Evolutionary conservation across 2,329 filamentous ascomycete species (phyloP).

Genomic region (Phaeosphaeria sp.): DNA sequence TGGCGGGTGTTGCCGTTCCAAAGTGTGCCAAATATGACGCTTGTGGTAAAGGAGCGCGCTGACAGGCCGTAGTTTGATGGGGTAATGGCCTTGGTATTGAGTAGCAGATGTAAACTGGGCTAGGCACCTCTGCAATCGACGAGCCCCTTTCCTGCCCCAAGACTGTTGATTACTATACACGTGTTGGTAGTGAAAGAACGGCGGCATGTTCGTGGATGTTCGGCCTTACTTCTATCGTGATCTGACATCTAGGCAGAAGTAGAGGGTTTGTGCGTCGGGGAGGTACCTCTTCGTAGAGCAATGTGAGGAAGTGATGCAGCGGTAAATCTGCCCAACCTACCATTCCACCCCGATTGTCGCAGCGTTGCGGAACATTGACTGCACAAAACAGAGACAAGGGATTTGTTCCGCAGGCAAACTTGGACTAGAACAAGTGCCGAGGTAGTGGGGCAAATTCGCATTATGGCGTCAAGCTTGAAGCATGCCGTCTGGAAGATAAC

Average conservation of each 20-base stretch:
- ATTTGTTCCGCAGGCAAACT: neutral
- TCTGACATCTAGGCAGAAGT: neutral
- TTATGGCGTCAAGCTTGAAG: neutral
- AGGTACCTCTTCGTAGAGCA: too few species aligned
- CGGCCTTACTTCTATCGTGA: neutral
- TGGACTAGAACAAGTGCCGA: conserved; percentile 1
- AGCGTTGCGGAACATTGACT: neutral
- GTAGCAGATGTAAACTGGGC: neutral
- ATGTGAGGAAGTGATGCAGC: too few species aligned
- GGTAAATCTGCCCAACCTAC: too few species aligned
- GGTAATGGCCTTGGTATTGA: neutral
- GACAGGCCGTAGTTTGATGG: neutral
- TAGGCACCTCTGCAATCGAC: neutral
- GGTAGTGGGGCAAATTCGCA: conserved; percentile 2
- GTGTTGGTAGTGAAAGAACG: neutral
- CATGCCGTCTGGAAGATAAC: neutral
- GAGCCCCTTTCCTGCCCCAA: neutral
- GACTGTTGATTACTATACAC: neutral
- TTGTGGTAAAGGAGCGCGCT: neutral
- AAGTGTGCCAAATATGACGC: neutral
- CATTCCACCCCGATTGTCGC: neutral
- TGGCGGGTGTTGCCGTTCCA: neutral
- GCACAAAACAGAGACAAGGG: neutral
- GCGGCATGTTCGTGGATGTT: neutral
- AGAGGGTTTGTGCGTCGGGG: neutral